Evolutionary conservation across 352 stramenopile genomes (phyloP).

Genomic region (Phytopythium vexans): DNA sequence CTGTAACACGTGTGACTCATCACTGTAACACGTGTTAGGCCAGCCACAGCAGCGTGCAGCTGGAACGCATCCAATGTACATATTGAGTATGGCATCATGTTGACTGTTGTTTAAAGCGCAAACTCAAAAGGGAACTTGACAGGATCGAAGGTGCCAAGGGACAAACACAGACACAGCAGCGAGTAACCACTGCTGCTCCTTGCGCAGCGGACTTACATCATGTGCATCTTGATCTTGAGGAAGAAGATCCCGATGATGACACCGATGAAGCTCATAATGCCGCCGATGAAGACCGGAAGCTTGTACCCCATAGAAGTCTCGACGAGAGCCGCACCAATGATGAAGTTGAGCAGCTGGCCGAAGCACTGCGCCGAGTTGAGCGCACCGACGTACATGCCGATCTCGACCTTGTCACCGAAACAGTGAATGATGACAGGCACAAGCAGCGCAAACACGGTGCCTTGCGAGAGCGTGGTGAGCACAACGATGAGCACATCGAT

Average conservation of each 20-base stretch:
- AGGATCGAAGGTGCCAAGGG: no score
- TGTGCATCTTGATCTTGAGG: conserved; percentile 33
- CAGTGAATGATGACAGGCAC: conserved; percentile 35
- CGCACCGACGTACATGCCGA: conserved; percentile 33
- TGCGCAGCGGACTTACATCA: no score
- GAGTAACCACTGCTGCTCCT: no score
- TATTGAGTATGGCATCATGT: no score
- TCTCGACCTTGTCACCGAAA: conserved; percentile 28
- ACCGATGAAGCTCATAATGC: conserved; percentile 25
- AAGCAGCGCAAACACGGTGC: conserved; percentile 24
- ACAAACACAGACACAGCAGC: no score
- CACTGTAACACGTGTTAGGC: no score
- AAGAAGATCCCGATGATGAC: conserved; percentile 27
- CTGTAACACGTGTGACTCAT: no score
- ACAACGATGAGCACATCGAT: conserved; percentile 33
- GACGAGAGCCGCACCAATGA: conserved; percentile 22
- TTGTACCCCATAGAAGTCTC: conserved; percentile 34
- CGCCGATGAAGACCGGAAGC: conserved; percentile 41
- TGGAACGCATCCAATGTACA: no score
- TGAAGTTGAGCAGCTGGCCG: conserved; percentile 34
- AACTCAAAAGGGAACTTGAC: no score
- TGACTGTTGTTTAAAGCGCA: no score
- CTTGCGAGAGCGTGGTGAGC: conserved; percentile 20
- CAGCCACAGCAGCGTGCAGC: no score
- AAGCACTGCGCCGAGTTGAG: conserved; percentile 42